Conservation (phyloP, 2,329 filamentous ascomycete genomes). For the Hypoxylon sp. region DNA sequence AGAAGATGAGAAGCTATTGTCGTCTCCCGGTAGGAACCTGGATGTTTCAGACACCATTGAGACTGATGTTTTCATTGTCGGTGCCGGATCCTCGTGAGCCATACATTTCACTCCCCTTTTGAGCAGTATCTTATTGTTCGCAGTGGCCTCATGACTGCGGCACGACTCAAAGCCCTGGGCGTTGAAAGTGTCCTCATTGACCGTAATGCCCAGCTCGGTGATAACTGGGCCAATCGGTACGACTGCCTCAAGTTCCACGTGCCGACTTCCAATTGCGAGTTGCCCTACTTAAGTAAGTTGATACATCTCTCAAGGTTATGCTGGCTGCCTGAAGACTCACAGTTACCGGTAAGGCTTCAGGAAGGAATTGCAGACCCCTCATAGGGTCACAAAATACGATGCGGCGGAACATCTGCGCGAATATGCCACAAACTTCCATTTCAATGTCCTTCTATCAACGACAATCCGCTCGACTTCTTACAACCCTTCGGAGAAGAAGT, state of each 20-base stretch:
- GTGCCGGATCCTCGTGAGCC: slow-evolving; percentile 55
- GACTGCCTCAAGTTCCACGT: slow-evolving; percentile 59
- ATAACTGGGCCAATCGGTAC: slow-evolving; percentile 60
- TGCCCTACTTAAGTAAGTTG: slow-evolving; percentile 55
- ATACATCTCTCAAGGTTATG: neutral
- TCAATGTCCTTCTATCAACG: slow-evolving; percentile 54
- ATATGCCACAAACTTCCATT: slow-evolving; percentile 53
- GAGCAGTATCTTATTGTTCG: slow-evolving; percentile 1
- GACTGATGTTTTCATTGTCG: slow-evolving; percentile 56
- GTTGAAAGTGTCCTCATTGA: slow-evolving; percentile 58
- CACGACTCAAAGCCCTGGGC: slow-evolving; percentile 58
- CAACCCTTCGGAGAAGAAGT: slow-evolving; percentile 42
- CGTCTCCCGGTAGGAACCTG: slow-evolving; percentile 41
- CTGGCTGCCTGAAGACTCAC: neutral
- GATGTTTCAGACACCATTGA: slow-evolving; percentile 39
- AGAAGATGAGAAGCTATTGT: slow-evolving; percentile 52
- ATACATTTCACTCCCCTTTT: neutral
- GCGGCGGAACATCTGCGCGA: slow-evolving; percentile 45
- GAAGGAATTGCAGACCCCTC: slow-evolving; percentile 27
- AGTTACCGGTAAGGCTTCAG: slow-evolving; percentile 36
- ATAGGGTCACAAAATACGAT: slow-evolving; percentile 48
- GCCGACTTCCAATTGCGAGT: slow-evolving; percentile 55
- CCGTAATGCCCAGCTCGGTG: slow-evolving; percentile 54
- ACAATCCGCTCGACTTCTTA: slow-evolving; percentile 50
- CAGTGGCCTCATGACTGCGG: slow-evolving; percentile 48